Evolutionary conservation across 108 stramenopile genomes (phyloP).

Genomic region (Nitzschia sp.): DNA sequence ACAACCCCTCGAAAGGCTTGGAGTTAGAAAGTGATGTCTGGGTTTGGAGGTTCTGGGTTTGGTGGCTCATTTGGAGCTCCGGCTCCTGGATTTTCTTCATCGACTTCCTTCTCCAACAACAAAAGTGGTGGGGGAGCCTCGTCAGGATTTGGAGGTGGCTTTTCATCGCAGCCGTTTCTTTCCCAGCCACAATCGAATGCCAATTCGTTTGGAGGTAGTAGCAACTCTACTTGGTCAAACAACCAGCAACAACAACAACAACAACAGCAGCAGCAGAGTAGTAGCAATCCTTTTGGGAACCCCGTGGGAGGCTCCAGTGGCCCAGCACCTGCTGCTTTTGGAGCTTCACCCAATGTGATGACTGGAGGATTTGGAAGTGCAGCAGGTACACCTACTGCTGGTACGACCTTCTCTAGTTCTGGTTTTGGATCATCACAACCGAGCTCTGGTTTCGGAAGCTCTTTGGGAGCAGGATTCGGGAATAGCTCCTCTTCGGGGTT

Average conservation of each 20-base stretch:
- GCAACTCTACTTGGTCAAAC: no score
- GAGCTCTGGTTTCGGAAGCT: background rate
- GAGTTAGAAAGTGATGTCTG: slow-evolving; percentile 8
- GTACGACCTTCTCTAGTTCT: background rate
- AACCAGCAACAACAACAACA: no score
- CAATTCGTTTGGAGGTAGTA: background rate
- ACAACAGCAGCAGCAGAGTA: no score
- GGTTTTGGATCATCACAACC: background rate
- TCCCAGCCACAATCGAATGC: background rate
- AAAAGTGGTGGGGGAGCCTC: slow-evolving; percentile 7
- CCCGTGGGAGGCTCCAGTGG: background rate
- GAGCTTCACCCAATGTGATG: slow-evolving; percentile 21
- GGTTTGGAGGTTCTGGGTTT: slow-evolving; percentile 10
- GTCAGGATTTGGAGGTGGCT: background rate
- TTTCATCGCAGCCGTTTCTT: no score
- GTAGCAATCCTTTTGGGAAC: background rate
- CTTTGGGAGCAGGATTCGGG: background rate
- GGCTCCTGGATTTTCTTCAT: background rate
- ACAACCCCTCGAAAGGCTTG: no score
- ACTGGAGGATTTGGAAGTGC: background rate
- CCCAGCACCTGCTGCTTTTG: slow-evolving; percentile 7
- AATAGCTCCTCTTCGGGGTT: background rate
- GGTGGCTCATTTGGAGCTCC: slow-evolving; percentile 8
- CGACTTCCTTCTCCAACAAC: background rate
- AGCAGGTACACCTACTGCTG: background rate